These are phyloP conservation scores for Kuraishia borneana DNA, from an alignment of 805 yeast species.

Conservation along the genomic window DNA sequence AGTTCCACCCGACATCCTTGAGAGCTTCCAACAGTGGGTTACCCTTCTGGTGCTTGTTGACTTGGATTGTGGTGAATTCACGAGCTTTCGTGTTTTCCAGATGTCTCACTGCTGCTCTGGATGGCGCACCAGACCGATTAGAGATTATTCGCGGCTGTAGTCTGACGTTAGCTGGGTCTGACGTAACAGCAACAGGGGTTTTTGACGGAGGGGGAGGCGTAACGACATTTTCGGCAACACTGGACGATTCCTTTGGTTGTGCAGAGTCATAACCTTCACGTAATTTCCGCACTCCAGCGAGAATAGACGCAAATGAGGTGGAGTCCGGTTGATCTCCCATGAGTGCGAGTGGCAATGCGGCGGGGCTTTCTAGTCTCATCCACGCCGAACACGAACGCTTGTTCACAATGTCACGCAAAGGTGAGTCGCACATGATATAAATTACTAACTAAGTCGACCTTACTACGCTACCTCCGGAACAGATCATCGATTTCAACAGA, in stretches of 20 bases:
- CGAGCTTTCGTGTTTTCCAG: slow-evolving; percentile 1
- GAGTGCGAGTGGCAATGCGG: background rate
- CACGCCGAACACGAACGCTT: no score
- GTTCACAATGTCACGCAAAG: slow-evolving; percentile 1
- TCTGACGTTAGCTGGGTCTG: slow-evolving; percentile 1
- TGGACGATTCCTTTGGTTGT: background rate
- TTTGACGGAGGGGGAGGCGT: background rate
- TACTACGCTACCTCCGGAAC: slow-evolving; percentile 67
- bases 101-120: slow-evolving; percentile 3
- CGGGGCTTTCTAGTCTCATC: no score
- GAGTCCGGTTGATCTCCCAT: slow-evolving; percentile 23
- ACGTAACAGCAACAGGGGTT: background rate
- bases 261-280: slow-evolving; percentile 26
- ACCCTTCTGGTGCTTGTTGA: slow-evolving; percentile 58
- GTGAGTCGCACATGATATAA: background rate
- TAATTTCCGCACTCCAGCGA: slow-evolving; percentile 58
- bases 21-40: slow-evolving; percentile 55
- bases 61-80: slow-evolving; percentile 29
- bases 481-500: slow-evolving; percentile 71
- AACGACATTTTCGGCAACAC: no score
- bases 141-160: background rate
- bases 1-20: slow-evolving; percentile 42
- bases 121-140: background rate
- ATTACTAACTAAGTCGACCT: slow-evolving; percentile 37
- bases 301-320: slow-evolving; percentile 58